phyloP scores from a whole-genome alignment of 208 protist species.

The Sergeia podlipaevii region DNA sequence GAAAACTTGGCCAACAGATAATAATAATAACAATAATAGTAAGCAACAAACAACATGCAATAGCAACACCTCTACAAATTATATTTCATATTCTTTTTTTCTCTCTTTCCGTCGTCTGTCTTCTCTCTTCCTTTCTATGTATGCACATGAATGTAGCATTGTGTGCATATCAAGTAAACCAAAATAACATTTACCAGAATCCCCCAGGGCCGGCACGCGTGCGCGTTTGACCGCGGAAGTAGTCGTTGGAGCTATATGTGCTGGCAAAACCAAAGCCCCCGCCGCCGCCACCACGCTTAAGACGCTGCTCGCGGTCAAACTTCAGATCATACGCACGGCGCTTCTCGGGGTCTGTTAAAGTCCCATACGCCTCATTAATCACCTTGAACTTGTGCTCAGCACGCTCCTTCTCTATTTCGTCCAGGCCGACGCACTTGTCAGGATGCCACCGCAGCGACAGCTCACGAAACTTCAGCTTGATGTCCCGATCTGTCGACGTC shows the following conservation, averaged over 20 bases:
- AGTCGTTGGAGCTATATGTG: slow-evolving; percentile 45
- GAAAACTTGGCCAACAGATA: no score
- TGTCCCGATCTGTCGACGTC: slow-evolving; percentile 65
- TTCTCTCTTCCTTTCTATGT: no score
- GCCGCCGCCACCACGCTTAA: slow-evolving; percentile 28
- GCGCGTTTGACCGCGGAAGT: slow-evolving; percentile 43
- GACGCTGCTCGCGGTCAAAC: slow-evolving; percentile 50
- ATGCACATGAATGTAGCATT: not conserved
- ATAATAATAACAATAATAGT: no score
- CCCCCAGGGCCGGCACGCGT: slow-evolving; percentile 36
- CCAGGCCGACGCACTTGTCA: slow-evolving; percentile 81
- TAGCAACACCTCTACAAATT: no score
- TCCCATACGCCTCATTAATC: slow-evolving; percentile 83
- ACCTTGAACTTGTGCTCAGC: slow-evolving; percentile 90
- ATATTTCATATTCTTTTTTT: no score
- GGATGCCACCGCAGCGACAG: slow-evolving; percentile 89
- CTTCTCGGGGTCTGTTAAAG: slow-evolving; percentile 66
- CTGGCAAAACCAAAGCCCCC: slow-evolving; percentile 31
- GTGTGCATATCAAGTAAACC: not conserved
- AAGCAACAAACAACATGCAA: no score
- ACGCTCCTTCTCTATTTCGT: slow-evolving; percentile 55
- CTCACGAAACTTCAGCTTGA: slow-evolving; percentile 86
- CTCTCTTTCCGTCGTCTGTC: no score
- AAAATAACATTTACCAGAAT: slow-evolving; percentile 40
- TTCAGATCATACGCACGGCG: slow-evolving; percentile 85